Percentiles rank a stretch among this genome's conserved stretches.
Evolutionary conservation across 2,329 filamentous ascomycete species (phyloP).

Genomic region (Colletotrichum euphorbiae): DNA sequence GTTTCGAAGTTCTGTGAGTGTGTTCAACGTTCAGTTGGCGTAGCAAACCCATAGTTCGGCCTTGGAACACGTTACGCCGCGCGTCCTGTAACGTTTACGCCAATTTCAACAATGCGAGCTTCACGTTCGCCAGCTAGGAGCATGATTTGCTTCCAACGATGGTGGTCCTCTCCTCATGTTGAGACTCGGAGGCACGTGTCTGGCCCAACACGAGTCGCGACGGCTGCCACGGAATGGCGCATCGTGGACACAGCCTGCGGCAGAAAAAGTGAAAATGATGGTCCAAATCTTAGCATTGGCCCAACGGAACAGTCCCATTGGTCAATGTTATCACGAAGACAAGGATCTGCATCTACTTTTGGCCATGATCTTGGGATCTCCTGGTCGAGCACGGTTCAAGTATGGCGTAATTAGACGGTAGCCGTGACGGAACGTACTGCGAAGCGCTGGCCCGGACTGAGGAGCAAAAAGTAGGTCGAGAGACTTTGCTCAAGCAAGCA

Average conservation of each 20-base stretch:
- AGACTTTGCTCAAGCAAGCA: neutral
- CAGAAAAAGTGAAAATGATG: constrained; percentile 13
- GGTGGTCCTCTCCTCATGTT: neutral
- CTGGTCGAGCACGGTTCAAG: constrained; percentile 13
- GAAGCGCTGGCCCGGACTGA: neutral
- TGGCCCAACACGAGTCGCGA: constrained; percentile 2
- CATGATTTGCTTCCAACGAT: neutral
- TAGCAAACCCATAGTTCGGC: neutral
- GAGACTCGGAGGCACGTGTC: constrained; percentile 10
- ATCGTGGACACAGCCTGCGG: constrained; percentile 15
- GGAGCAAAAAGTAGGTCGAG: neutral
- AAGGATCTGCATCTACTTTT: constrained; percentile 1
- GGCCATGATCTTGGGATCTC: neutral
- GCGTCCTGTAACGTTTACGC: constrained; percentile 5
- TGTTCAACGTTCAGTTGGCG: neutral
- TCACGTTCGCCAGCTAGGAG: neutral
- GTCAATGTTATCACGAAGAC: constrained; percentile 7
- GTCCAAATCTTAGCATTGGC: neutral
- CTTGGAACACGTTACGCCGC: neutral
- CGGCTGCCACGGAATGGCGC: constrained; percentile 9
- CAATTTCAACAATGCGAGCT: constrained; percentile 4
- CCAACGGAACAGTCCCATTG: neutral
- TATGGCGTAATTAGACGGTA: too few relatives aligned
- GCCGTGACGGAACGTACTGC: constrained; percentile 16
- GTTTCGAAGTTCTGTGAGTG: neutral